A percentile compares a stretch with the other conserved stretches of the same genome.
These are phyloP conservation scores for Ottelia alismoides DNA, from an alignment of 106 monocot genomes.

Conservation along the genomic window DNA sequence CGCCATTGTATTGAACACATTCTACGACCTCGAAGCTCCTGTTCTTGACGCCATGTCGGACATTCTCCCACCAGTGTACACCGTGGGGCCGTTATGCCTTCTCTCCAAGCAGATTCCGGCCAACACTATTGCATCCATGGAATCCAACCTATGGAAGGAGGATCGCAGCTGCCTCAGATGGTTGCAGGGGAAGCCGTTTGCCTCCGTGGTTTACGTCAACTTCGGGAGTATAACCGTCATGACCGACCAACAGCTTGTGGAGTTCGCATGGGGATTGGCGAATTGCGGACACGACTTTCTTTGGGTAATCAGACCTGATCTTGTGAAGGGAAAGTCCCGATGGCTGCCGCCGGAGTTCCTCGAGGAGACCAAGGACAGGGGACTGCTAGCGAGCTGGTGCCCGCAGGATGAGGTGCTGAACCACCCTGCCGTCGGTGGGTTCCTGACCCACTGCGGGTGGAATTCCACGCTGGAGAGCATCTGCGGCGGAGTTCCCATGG, in stretches of 20 bases:
- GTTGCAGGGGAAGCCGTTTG: conserved; percentile 1
- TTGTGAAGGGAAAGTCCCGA: conserved; percentile 2
- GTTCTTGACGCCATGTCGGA: not conserved
- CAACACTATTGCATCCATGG: not conserved
- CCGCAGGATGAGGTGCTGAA: conserved; percentile 8
- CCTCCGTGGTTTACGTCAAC: conserved; percentile 3
- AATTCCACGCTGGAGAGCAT: conserved; percentile 19
- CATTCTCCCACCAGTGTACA: conserved; percentile 1
- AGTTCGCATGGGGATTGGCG: conserved; percentile 6
- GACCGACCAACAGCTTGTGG: not conserved
- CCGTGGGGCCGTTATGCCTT: conserved; percentile 1
- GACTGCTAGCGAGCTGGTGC: conserved; percentile 10
- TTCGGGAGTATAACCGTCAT: conserved; percentile 10
- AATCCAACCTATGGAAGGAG: conserved; percentile 8
- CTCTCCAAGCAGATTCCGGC: conserved; percentile 2
- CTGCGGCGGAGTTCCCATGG: conserved; percentile 4
- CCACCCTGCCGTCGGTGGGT: conserved; percentile 11
- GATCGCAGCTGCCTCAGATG: conserved; percentile 5
- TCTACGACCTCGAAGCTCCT: not conserved
- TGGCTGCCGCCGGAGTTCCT: conserved; percentile 7
- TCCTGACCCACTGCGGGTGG: conserved; percentile 18
- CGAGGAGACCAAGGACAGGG: not conserved
- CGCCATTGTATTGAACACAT: conserved; percentile 6
- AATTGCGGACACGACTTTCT: conserved; percentile 6
- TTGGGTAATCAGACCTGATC: conserved; percentile 14